Base-by-base conservation (phyloP, 192 early-diverging fungal genomes). In the Coemansia asiatica region DNA sequence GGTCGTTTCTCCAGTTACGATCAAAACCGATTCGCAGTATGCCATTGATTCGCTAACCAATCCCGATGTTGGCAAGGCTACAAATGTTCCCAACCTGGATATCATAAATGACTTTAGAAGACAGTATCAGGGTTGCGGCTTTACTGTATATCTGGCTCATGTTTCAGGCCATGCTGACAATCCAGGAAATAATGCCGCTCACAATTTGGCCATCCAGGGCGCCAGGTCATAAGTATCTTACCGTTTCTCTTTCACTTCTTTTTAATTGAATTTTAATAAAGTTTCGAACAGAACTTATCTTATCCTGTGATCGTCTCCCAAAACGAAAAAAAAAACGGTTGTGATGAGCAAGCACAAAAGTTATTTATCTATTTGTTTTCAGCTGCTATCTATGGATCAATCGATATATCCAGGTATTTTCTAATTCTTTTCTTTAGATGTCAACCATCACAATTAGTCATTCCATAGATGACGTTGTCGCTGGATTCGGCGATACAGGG, bases 401-500 rank as follows among this genome's bases (percentile, higher is more conserved):
- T 49, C 21, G 5, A 12, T 15, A 2, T 4, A 49, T 49, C 47
- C 5, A 6, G 21, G 47, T 49, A 49, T 4, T 49, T 49, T 49
- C 15, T 12, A 22, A 6, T 49, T 16, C 3, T 16, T 49, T 18
- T 21, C 55, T 56, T 31, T 44, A 3, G 12, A 19, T 56, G 9
- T 26, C 23, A 5, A 16, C 0, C 27, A 58, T 21, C 36, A 21
- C 16, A 46, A 23, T 25, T 31, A 61, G n/a, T 27, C 55, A 19
- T 21, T 9, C 1, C 4, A 68, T 55, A n/a, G 40, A 47, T 15
- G 40, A 44, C 8, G 65, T 81, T 6, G 60, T 72, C 3, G 63
- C 60, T 10, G 78, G 73, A 8, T 81, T 81, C 62, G 78, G 72
- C 22, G 78, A 81, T 56, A 60, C 74, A 29, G 78, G 78, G 16